A percentile compares a stretch with the other conserved stretches of the same genome.
These are phyloP conservation scores for Lactarius sp. DNA, from an alignment of 768 basidiomycete species.

Conservation along the genomic window DNA sequence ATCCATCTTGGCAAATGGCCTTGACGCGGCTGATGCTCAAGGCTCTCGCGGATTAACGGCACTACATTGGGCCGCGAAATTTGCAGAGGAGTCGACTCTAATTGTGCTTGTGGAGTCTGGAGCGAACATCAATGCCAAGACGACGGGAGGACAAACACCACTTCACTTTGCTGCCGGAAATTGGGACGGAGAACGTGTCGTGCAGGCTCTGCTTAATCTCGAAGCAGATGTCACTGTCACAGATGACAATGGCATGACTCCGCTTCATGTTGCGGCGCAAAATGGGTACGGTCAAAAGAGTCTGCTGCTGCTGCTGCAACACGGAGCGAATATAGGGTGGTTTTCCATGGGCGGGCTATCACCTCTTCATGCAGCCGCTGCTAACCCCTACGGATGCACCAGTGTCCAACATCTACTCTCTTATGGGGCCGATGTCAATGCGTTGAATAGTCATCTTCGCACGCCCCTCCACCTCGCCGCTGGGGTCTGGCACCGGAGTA, in stretches of 20 bases:
- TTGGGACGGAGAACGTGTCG: not conserved
- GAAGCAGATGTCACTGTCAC: not conserved
- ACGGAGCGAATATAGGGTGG: not conserved
- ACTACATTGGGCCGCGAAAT: conserved; percentile 6
- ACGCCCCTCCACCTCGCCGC: conserved; percentile 3
- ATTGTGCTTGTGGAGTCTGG: not conserved
- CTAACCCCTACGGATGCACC: not conserved
- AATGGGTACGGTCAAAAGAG: conserved; percentile 3
- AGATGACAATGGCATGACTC: not conserved
- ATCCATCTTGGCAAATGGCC: not conserved
- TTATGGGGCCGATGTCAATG: not conserved
- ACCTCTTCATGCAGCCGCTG: conserved; percentile 3
- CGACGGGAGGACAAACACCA: not conserved
- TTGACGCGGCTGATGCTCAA: not conserved
- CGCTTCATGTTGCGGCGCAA: conserved; percentile 4
- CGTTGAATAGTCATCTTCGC: not conserved
- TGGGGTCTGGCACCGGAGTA: conserved; percentile 4
- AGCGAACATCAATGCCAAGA: not conserved
- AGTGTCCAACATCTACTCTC: conserved; percentile 3
- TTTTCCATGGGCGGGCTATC: not conserved
- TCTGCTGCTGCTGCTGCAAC: not conserved
- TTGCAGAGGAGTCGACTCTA: conserved; percentile 1
- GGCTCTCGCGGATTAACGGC: not conserved
- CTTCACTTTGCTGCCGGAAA: conserved; percentile 5
- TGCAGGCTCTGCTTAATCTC: not conserved